A percentile compares a stretch with the other conserved stretches of the same genome.
Evolutionary conservation across 768 basidiomycete genomes (phyloP).

Genomic region (Rhodotorula taiwanensis): DNA sequence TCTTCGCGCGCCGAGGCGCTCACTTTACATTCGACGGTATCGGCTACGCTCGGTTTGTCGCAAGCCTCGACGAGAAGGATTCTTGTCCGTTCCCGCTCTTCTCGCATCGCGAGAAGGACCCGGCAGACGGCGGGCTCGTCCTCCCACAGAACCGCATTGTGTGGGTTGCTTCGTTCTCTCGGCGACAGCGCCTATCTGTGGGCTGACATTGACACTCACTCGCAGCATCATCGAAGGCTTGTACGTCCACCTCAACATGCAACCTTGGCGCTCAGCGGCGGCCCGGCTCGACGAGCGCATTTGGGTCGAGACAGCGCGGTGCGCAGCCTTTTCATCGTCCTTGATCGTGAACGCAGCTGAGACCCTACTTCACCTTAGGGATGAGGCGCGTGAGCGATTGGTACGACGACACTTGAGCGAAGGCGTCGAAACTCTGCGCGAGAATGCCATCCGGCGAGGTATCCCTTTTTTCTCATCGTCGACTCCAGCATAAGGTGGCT

Average conservation of each 20-base stretch:
- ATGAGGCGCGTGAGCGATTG: slow-evolving; percentile 40
- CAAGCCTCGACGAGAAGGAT: slow-evolving; percentile 49
- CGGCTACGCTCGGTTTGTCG: slow-evolving; percentile 65
- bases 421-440: slow-evolving; percentile 39
- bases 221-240: slow-evolving; percentile 68
- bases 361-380: background rate
- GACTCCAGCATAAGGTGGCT: no score
- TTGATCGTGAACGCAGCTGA: no score
- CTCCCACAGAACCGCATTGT: slow-evolving; percentile 64
- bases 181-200: no score
- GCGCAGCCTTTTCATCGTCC: no score
- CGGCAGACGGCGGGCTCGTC: slow-evolving; percentile 56
- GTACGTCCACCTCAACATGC: slow-evolving; percentile 69
- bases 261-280: slow-evolving; percentile 65
- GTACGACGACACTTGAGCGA: slow-evolving; percentile 41
- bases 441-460: slow-evolving; percentile 33
- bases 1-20: slow-evolving; percentile 70
- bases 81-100: slow-evolving; percentile 66
- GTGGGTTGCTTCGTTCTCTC: no score
- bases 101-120: slow-evolving; percentile 81
- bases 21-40: slow-evolving; percentile 85
- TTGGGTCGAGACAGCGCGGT: slow-evolving; percentile 56
- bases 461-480: background rate
- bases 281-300: slow-evolving; percentile 68
- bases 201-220: no score